These are phyloP conservation scores for Aureobasidium subglaciale DNA, from an alignment of 2,329 filamentous ascomycete species.

Conservation along the genomic window DNA sequence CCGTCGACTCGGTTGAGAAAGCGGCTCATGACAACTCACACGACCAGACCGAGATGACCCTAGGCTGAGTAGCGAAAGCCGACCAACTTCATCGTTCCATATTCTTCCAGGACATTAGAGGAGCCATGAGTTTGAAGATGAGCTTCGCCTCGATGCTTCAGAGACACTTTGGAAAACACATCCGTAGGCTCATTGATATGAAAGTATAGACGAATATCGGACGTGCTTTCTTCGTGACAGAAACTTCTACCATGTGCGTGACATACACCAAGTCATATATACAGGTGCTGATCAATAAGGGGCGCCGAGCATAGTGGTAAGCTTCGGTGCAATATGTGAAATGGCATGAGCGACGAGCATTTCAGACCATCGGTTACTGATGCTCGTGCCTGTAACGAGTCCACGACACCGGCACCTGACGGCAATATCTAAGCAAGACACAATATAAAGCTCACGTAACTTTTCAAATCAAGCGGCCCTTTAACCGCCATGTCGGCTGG, in stretches of 20 bases:
- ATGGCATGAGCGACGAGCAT: background rate
- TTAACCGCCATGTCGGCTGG: conserved; percentile 1
- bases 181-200: background rate
- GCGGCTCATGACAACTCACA: background rate
- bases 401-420: background rate
- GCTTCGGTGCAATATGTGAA: conserved; percentile 6
- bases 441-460: background rate
- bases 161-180: background rate
- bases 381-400: no score
- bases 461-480: background rate
- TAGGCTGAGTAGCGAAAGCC: background rate
- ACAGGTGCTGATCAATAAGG: background rate
- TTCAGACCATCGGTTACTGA: no score
- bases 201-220: background rate
- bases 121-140: background rate
- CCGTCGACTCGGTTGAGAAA: background rate
- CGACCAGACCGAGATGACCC: background rate
- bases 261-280: background rate
- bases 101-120: background rate
- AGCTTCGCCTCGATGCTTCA: background rate
- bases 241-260: background rate
- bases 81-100: background rate
- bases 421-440: background rate
- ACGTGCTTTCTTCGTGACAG: background rate
- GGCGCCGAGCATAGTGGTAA: background rate